Conservation (phyloP, 139 green algal species). For the Eudorina sp. region DNA sequence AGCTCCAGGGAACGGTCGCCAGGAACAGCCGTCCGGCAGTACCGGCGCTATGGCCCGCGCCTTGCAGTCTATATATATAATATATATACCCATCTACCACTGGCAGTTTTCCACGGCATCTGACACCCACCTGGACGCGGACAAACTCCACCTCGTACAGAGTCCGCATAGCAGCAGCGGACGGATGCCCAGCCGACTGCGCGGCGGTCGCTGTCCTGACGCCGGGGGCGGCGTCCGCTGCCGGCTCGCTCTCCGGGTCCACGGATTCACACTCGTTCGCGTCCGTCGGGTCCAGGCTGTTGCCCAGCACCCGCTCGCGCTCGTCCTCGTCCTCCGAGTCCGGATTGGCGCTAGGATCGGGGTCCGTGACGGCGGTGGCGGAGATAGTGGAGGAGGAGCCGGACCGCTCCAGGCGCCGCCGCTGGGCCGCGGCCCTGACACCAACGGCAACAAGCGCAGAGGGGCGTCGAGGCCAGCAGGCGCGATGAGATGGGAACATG, state of each 20-base stretch:
- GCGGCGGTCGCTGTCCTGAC: neutral
- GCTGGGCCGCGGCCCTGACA: slow-evolving; percentile 16
- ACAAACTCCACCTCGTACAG: slow-evolving; percentile 78
- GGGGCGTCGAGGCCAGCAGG: too few relatives aligned
- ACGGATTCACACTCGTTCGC: neutral
- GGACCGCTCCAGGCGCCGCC: neutral
- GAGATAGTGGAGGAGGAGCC: slow-evolving; percentile 1
- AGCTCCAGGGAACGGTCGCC: too few relatives aligned
- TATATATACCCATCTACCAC: too few relatives aligned
- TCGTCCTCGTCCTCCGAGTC: slow-evolving; percentile 13
- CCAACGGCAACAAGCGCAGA: too few relatives aligned
- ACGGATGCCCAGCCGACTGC: neutral
- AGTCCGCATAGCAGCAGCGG: neutral
- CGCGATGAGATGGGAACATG: too few relatives aligned
- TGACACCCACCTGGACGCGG: slow-evolving; percentile 72
- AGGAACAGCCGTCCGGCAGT: too few relatives aligned
- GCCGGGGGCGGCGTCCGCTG: neutral
- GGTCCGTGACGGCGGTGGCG: neutral
- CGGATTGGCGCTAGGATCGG: neutral
- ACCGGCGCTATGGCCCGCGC: too few relatives aligned
- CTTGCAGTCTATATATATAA: too few relatives aligned
- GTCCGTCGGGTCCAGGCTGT: neutral
- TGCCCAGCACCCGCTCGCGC: neutral
- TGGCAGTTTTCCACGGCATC: too few relatives aligned
- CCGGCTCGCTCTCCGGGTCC: neutral